Evolutionary conservation across 495 filamentous ascomycete species (phyloP).

Genomic region (Ramalina intermedia): DNA sequence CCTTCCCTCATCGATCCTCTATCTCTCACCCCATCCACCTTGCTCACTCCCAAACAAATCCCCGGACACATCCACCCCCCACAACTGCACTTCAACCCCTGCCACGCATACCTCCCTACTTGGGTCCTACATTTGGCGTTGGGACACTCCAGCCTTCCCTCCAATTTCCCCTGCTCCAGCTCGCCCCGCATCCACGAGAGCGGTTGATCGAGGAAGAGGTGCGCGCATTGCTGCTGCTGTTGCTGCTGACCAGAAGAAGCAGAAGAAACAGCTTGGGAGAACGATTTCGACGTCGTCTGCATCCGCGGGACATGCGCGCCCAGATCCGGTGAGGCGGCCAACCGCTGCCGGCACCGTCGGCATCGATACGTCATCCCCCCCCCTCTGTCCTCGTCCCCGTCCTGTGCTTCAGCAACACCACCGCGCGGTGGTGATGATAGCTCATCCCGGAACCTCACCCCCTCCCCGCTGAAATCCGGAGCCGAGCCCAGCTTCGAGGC

Average conservation of each 20-base stretch:
- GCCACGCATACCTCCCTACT: conserved; percentile 89
- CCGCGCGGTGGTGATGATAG: no score
- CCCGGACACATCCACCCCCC: conserved; percentile 83
- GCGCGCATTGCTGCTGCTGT: conserved; percentile 41
- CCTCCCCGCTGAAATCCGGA: conserved; percentile 41
- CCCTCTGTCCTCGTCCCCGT: no score
- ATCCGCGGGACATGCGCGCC: conserved; percentile 32
- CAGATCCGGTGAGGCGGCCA: conserved; percentile 51
- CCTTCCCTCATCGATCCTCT: not conserved
- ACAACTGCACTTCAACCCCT: conserved; percentile 87
- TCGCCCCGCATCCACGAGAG: conserved; percentile 84
- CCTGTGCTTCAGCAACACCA: no score
- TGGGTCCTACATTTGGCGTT: conserved; percentile 58
- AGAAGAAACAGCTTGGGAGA: not conserved
- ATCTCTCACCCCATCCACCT: conserved; percentile 58
- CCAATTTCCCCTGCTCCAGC: conserved; percentile 60
- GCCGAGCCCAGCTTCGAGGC: conserved; percentile 57
- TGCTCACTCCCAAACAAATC: conserved; percentile 65
- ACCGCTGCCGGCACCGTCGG: conserved; percentile 27
- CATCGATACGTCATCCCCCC: conserved; percentile 6
- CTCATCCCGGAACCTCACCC: conserved; percentile 78
- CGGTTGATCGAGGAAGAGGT: conserved; percentile 70
- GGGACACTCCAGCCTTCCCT: conserved; percentile 73
- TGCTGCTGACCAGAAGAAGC: not conserved
- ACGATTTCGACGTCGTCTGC: not conserved